Conservation (phyloP, 306 rosid genomes). For the Vigna nakashimae region DNA sequence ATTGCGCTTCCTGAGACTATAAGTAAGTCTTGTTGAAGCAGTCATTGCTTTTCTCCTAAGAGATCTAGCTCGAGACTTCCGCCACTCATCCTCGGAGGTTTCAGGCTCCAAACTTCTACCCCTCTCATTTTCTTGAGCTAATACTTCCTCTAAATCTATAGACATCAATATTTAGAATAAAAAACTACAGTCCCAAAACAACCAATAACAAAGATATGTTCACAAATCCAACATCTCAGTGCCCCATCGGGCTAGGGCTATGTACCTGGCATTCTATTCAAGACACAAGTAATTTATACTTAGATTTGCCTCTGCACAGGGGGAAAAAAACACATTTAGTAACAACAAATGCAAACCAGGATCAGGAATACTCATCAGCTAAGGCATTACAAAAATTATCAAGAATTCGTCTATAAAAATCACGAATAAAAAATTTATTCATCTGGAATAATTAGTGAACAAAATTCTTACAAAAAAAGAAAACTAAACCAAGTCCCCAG, state of each 20-base stretch:
- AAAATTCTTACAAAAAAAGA: background rate
- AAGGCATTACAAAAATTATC: constrained; percentile 24
- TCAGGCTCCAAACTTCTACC: constrained; percentile 62
- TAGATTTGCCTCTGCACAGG: constrained; percentile 57
- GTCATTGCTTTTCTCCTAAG: constrained; percentile 70
- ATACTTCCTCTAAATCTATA: constrained; percentile 57
- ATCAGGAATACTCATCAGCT: constrained; percentile 36
- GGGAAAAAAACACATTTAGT: constrained; percentile 29
- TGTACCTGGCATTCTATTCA: constrained; percentile 73
- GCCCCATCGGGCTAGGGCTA: constrained; percentile 15
- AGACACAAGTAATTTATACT: constrained; percentile 36
- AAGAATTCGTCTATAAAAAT: constrained; percentile 32
- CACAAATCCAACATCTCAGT: constrained; percentile 37
- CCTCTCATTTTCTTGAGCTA: constrained; percentile 67
- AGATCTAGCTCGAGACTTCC: constrained; percentile 74
- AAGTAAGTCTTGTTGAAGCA: constrained; percentile 69
- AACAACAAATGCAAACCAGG: constrained; percentile 18
- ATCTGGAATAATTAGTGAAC: constrained; percentile 32
- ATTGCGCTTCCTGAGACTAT: constrained; percentile 70
- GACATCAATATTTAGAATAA: constrained; percentile 5
- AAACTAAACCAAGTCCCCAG: background rate
- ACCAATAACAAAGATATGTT: background rate
- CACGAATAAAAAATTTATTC: constrained; percentile 21
- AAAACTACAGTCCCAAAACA: background rate
- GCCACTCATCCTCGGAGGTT: constrained; percentile 87